Evolutionary conservation across 192 early-diverging fungal species (phyloP).

Genomic region (Coemansia sp.): DNA sequence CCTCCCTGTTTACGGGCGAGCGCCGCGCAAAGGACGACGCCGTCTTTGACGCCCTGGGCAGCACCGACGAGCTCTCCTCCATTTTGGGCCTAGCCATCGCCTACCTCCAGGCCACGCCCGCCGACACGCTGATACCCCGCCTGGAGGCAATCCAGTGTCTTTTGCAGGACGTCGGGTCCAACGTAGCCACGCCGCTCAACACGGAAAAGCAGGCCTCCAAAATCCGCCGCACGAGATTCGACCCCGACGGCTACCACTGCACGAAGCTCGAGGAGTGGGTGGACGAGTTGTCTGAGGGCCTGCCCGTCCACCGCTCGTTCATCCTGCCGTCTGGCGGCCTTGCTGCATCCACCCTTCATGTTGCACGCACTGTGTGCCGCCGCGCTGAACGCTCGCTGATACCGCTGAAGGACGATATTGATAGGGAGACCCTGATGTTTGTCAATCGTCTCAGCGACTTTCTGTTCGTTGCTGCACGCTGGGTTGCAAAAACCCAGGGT

Average conservation of each 20-base stretch:
- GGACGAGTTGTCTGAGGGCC: conserved; percentile 66
- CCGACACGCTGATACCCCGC: conserved; percentile 19
- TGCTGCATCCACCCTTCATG: conserved; percentile 77
- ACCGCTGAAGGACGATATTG: conserved; percentile 60
- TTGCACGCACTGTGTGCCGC: conserved; percentile 81
- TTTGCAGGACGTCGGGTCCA: conserved; percentile 88
- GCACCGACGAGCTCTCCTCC: conserved; percentile 84
- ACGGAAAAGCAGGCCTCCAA: conserved; percentile 55
- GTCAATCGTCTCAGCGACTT: conserved; percentile 77
- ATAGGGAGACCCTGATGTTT: conserved; percentile 32
- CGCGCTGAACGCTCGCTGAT: conserved; percentile 83
- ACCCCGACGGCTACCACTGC: conserved; percentile 63
- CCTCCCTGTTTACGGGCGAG: conserved; percentile 87
- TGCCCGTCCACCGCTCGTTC: conserved; percentile 80
- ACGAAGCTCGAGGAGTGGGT: conserved; percentile 80
- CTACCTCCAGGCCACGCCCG: conserved; percentile 14
- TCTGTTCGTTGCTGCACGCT: conserved; percentile 86
- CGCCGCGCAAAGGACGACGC: conserved; percentile 83
- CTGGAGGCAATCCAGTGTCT: conserved; percentile 82
- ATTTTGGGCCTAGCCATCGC: conserved; percentile 48
- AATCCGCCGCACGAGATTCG: conserved; percentile 75
- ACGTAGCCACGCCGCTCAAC: conserved; percentile 82
- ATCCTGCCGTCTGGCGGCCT: conserved; percentile 92
- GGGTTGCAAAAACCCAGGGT: conserved; percentile 70
- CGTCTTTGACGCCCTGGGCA: conserved; percentile 90